Evolutionary conservation across 345 rosid species (phyloP).

Genomic region (Populus pruinosa): DNA sequence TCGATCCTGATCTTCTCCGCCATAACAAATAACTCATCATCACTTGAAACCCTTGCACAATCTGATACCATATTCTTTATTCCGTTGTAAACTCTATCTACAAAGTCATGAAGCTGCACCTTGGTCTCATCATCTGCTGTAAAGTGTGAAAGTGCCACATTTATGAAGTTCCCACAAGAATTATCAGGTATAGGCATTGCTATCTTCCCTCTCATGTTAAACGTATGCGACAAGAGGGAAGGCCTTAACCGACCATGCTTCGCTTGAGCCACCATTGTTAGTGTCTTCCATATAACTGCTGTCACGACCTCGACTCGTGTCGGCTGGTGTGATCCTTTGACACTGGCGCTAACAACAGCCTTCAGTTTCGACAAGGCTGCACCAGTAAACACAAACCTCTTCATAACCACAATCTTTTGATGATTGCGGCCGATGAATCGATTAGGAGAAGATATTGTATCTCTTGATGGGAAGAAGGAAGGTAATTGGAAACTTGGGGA

Average conservation of each 20-base stretch:
- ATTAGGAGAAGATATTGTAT: background rate
- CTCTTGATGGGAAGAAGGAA: background rate
- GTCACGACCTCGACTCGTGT: background rate
- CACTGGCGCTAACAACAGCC: background rate
- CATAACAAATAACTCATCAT: background rate
- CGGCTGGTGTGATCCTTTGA: background rate
- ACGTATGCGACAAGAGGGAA: background rate
- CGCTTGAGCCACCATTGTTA: background rate
- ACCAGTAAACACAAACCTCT: background rate
- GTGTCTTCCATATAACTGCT: background rate
- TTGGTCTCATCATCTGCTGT: background rate
- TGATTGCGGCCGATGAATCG: background rate
- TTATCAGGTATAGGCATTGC: background rate
- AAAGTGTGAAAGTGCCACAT: background rate
- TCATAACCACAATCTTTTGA: background rate
- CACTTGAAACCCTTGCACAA: background rate
- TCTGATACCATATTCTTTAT: background rate
- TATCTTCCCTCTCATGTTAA: background rate
- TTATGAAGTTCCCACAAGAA: background rate
- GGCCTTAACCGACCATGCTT: background rate
- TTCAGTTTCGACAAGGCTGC: background rate
- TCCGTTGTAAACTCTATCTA: background rate
- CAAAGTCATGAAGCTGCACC: background rate
- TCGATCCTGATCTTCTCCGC: background rate
- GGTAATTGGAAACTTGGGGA: background rate